Percentiles rank a stretch among this genome's conserved stretches.
These are phyloP conservation scores for Yarrowia osloensis DNA, from an alignment of 805 yeast species.

Conservation along the genomic window DNA sequence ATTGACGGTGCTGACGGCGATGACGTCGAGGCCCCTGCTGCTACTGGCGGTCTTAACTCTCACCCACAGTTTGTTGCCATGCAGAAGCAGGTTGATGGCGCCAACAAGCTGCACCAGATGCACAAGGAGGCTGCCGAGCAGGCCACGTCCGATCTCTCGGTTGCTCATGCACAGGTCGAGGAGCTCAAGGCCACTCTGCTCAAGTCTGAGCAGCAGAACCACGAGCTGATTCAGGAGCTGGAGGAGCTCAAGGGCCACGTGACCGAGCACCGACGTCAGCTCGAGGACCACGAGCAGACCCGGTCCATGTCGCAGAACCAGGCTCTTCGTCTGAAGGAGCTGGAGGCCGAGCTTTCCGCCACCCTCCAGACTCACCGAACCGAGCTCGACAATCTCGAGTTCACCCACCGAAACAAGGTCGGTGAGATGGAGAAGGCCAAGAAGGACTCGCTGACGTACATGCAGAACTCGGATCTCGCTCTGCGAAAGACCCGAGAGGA, in stretches of 20 bases:
- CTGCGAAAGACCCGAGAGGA: slow-evolving; percentile 73
- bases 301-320: slow-evolving; percentile 30
- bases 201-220: slow-evolving; percentile 31
- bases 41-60: slow-evolving; percentile 22
- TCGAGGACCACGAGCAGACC: slow-evolving; percentile 33
- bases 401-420: slow-evolving; percentile 41
- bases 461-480: slow-evolving; percentile 74
- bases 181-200: slow-evolving; percentile 37
- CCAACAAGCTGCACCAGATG: slow-evolving; percentile 36
- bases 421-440: slow-evolving; percentile 62
- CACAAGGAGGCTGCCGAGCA: slow-evolving; percentile 40
- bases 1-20: slow-evolving; percentile 16
- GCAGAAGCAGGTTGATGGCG: slow-evolving; percentile 31
- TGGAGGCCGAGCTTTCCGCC: slow-evolving; percentile 32
- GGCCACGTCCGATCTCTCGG: slow-evolving; percentile 37
- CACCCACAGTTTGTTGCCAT: slow-evolving; percentile 31
- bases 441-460: slow-evolving; percentile 68
- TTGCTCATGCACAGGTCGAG: slow-evolving; percentile 24
- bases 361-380: slow-evolving; percentile 34
- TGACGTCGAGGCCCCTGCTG: slow-evolving; percentile 11
- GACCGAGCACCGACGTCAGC: slow-evolving; percentile 34
- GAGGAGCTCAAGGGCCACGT: slow-evolving; percentile 36
- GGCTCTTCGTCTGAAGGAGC: slow-evolving; percentile 33
- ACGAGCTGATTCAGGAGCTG: slow-evolving; percentile 34
- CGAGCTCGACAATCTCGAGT: slow-evolving; percentile 47